A percentile compares a stretch with the other conserved stretches of the same genome.
Evolutionary conservation across 139 green algal genomes (phyloP).

Genomic region (Bryopsis sp.): DNA sequence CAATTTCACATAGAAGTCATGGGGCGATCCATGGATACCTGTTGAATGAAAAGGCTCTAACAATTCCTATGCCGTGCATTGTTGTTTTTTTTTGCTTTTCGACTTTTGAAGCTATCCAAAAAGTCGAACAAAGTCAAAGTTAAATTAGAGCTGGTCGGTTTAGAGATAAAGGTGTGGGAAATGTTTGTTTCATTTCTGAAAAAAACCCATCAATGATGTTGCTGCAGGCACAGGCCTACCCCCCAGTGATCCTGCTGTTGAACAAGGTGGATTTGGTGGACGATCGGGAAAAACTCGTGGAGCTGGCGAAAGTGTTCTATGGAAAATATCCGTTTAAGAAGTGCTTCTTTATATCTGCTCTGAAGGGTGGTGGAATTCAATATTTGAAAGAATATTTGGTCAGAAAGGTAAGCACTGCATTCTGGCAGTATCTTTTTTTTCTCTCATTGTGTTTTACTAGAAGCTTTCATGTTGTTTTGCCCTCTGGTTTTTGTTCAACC

Average conservation of each 20-base stretch:
- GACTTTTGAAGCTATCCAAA: too few species aligned
- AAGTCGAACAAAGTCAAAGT: too few species aligned
- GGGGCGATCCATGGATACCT: too few species aligned
- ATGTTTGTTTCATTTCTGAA: slow-evolving; percentile 11
- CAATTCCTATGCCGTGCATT: too few species aligned
- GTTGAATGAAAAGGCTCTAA: too few species aligned
- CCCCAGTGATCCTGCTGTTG: slow-evolving; percentile 5
- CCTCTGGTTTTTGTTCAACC: too few species aligned
- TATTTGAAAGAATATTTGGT: slow-evolving; percentile 16
- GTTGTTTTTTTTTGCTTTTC: too few species aligned
- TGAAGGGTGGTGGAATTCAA: slow-evolving; percentile 16
- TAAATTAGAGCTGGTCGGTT: slow-evolving; percentile 19
- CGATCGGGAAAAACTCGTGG: neutral
- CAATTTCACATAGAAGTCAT: neutral
- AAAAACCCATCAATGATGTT: slow-evolving; percentile 6
- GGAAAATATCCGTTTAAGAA: neutral
- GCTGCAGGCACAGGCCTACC: neutral
- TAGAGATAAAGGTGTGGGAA: slow-evolving; percentile 8
- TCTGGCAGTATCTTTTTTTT: neutral
- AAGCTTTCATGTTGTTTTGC: too few species aligned
- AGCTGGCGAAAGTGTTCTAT: slow-evolving; percentile 20
- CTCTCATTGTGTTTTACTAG: too few species aligned
- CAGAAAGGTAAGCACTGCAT: slow-evolving; percentile 10
- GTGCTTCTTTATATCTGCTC: slow-evolving; percentile 21
- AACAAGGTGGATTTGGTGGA: slow-evolving; percentile 28